Base-by-base conservation (phyloP, 2,329 filamentous ascomycete species). In the Coniochaeta prunicola region DNA sequence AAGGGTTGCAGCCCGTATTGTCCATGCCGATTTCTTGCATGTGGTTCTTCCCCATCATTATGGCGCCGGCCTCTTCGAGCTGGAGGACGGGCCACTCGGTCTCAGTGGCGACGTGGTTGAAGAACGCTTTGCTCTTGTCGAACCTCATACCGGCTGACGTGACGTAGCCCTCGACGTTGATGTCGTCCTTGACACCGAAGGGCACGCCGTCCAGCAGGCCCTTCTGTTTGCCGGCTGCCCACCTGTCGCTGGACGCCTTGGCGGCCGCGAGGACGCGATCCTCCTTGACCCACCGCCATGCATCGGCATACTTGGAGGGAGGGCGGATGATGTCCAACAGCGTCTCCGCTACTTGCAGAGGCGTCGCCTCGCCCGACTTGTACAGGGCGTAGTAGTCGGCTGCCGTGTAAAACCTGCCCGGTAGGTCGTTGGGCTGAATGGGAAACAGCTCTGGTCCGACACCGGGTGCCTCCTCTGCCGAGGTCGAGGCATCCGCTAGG, bases 21-120 rank as follows among this genome's bases (percentile, higher is more conserved):
- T 94, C 77, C 65, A 89, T 82, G 1, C 91, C 91, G 40, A 92
- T 71, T 73, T 91, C 91, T 71, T 91, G 90, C 88, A 92, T 94
- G 56, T 81, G 87, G 60, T 86, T 83, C 75, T 91, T 92, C 21
- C 87, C 91, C 59, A 92, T 76, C 57, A 91, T 77, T 24, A 96
- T 17, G 15, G 54, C 54, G 26, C 54, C 54, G 0, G 86, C 86
- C 60, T 90, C 87, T 67, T 89, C 81, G 71, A 91, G 82, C 74
- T 86, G 85, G 69, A 77, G 76, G 5, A 91, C 83, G 59, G 88
- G 89, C 87, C 88, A 92, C 4, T 78, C 80, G 0, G 89, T 90
- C 61, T 78, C 73, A 68, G 67, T 77, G 63, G 68, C 77, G 61
- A 80, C 74, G 58, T 73, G 72, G 33, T 65, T 79, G 81, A 80